Evolutionary conservation across 805 yeast species (phyloP), one percentile per base, ranked within the genome.

Genomic region (Wickerhamomyces hampshirensis): DNA sequence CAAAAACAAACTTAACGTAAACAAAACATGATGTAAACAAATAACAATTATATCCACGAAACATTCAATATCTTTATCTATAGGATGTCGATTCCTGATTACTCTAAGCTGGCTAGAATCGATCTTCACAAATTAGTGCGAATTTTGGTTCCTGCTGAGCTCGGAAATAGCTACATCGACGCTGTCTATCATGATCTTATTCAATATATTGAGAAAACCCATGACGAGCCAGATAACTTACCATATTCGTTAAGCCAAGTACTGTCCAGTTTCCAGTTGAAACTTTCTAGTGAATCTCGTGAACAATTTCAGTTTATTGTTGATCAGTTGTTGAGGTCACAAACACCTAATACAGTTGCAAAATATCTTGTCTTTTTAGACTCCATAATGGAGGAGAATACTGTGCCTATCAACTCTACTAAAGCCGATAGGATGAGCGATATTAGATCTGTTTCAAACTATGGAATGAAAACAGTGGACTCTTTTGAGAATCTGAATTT

Each of bases 401-500:
- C 15, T 11, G 8, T 26, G 13, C 15, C 28, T 28, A 9, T n/a
- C 15, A 8, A 18, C 30, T 16, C 21, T 6, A 17, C 29, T 5
- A 8, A 5, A 5, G 4, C 8, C 30, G 10, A 12, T 12, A 8
- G 18, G 18, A 12, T n/a, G 15, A 43, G 35, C 18, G 50, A 42
- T 31, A 13, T 21, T 5, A 31, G 41, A 24, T 40, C 50, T 1
- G 16, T 36, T 5, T 33, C 44, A 8, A 34, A 26, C 14, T 32
- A 42, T 28, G 43, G 46, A 1, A 7, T 30, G 19, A 28, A 38
- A 5, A 59, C 60, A n/a, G 60, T 62, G 5, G 67, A 62, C 33
- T 65, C 70, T 0, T 65, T 58, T 45, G 70, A 65, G 36, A 59
- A 63, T 30, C 42, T 44, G 6, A 46, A 50, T 26, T 45, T 58